Percentiles rank a stretch among this genome's conserved stretches.
phyloP scores from a whole-genome alignment of 768 basidiomycete species.

The Mycena indigotica region DNA sequence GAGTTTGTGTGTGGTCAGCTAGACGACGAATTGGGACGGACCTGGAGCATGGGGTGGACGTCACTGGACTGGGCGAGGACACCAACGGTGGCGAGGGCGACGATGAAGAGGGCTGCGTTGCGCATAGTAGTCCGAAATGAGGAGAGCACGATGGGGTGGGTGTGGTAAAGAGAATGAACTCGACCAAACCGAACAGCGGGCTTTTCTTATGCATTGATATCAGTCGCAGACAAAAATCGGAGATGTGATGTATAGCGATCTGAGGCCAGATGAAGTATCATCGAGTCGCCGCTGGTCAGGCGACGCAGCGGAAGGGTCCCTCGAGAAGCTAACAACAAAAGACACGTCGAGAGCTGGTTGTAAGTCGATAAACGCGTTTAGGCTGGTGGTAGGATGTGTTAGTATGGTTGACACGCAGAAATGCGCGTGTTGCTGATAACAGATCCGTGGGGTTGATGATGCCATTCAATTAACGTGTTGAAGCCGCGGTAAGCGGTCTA shows the following conservation, averaged over 20 bases:
- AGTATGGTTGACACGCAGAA: no score
- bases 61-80: not conserved
- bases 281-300: no score
- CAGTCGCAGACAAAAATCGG: not conserved
- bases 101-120: not conserved
- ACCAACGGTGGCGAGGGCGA: not conserved
- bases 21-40: not conserved
- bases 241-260: not conserved
- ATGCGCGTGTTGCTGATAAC: no score
- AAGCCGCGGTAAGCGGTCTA: no score
- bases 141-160: not conserved
- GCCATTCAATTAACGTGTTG: no score
- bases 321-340: no score
- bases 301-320: no score
- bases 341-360: no score
- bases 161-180: not conserved
- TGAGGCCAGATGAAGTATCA: slow-evolving; percentile 1
- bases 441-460: no score
- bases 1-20: not conserved
- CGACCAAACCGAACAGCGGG: not conserved
- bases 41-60: not conserved
- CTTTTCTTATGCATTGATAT: not conserved
- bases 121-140: not conserved
- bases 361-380: no score
- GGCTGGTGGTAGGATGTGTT: no score